These are phyloP conservation scores for Termitomyces sp. DNA, from an alignment of 768 basidiomycete genomes.

Conservation along the genomic window DNA sequence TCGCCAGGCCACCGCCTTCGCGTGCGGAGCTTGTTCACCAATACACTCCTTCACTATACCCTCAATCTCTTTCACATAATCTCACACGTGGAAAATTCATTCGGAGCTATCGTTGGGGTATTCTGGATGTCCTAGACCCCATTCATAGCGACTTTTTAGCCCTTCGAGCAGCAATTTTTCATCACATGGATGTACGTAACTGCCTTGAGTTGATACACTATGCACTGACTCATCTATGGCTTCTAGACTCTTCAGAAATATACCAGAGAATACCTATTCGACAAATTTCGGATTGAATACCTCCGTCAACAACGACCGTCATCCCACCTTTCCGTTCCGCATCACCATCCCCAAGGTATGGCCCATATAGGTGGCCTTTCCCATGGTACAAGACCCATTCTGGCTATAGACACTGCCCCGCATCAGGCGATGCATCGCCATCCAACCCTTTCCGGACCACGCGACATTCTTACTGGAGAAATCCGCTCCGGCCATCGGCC, in stretches of 20 bases:
- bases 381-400: slow-evolving; percentile 50
- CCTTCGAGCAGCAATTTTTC: slow-evolving; percentile 77
- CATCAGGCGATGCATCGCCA: slow-evolving; percentile 43
- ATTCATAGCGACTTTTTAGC: slow-evolving; percentile 78
- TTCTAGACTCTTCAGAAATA: slow-evolving; percentile 80
- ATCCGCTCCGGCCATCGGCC: slow-evolving; percentile 41
- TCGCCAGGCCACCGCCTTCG: slow-evolving; percentile 50
- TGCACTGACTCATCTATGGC: slow-evolving; percentile 4
- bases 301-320: slow-evolving; percentile 45
- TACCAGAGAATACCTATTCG: slow-evolving; percentile 78
- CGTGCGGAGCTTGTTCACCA: slow-evolving; percentile 73
- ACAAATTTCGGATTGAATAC: slow-evolving; percentile 68
- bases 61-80: slow-evolving; percentile 37
- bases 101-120: slow-evolving; percentile 81
- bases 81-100: slow-evolving; percentile 60
- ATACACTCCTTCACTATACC: slow-evolving; percentile 58
- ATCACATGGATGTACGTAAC: slow-evolving; percentile 78
- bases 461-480: slow-evolving; percentile 45
- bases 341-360: slow-evolving; percentile 30
- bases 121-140: slow-evolving; percentile 74
- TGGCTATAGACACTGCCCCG: slow-evolving; percentile 61
- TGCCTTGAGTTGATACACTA: slow-evolving; percentile 14
- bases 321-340: slow-evolving; percentile 44
- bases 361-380: slow-evolving; percentile 44
- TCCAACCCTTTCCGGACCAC: slow-evolving; percentile 40